Base-by-base conservation (phyloP, 1,284 basidiomycete genomes). In the Fomitopsis pinicola region DNA sequence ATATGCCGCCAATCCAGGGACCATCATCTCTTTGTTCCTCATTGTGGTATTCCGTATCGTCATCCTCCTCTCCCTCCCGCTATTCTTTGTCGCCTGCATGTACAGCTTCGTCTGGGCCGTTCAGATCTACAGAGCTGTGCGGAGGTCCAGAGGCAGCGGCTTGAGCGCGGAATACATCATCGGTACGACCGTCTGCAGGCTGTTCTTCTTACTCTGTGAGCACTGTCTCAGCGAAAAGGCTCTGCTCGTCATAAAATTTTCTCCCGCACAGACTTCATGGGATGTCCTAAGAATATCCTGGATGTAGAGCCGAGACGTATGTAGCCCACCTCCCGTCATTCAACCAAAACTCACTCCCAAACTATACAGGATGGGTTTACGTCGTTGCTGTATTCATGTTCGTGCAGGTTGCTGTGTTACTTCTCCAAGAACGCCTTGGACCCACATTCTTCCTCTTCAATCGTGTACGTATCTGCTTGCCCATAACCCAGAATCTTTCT, bases 31-130 rank as follows among this genome's bases (percentile, higher is more conserved):
- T 65, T 69, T 91, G 46, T 86, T 87, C 62, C 75, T 93, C 59
- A 82, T 87, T 14, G 76, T 91, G 60, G 81, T 92, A 54, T 83
- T 91, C 67, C 85, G 91, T 42, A 80, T 94, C 59, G 85, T 92
- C 45, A 75, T 94, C 59, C 84, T 88, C 3, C 88, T 92, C 1
- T 82, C 84, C 0, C 75, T 93, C 14, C 83, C 90, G 0, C 80
- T 93, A 36, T 72, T 92, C 46, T 85, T 92, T 67, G 80, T 95
- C n/a, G 83, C 81, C 15, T 71, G 78, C 22, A 81, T 92, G 62
- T 93, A 95, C 73, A 88, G 86, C 2, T 83, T 83, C 65, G 82
- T 91, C 65, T 97, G 94, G 94, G 66, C 89, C 1, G 89, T 91
- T 5, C 94, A 96, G 75, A 94, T 96, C 58, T 80, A 88, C 63